Percentiles rank a stretch among this genome's conserved stretches.
phyloP scores from a whole-genome alignment of 169 alveolate species.

The Eimeria necatrix region DNA sequence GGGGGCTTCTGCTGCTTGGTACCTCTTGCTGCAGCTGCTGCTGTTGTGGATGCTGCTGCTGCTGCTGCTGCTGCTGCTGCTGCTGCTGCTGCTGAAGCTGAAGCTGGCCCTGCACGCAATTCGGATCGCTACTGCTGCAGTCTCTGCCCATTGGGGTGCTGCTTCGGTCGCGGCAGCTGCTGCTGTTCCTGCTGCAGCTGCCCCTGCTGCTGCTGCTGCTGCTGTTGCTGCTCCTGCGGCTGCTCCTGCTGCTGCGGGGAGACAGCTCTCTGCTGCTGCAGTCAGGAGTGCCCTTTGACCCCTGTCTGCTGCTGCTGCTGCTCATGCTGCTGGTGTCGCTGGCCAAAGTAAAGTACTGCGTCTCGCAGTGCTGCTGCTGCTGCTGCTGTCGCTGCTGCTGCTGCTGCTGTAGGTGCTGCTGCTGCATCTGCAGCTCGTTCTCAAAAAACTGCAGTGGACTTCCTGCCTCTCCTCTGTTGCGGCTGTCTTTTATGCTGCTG shows the following conservation, averaged over 20 bases:
- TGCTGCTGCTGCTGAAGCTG: constrained; percentile 14
- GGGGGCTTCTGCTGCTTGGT: no score
- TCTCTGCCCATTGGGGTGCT: neutral
- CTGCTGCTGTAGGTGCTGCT: constrained; percentile 37
- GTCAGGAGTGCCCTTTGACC: neutral
- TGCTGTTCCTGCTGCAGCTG: neutral
- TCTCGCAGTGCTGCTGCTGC: constrained; percentile 35
- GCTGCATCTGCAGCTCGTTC: neutral
- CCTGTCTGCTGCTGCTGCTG: constrained; percentile 25
- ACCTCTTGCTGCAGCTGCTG: no score
- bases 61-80: constrained; percentile 53
- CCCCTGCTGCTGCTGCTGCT: neutral
- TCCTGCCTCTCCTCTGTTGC: neutral
- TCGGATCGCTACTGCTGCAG: neutral
- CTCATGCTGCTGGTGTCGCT: constrained; percentile 26
- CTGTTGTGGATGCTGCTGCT: neutral
- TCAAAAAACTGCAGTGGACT: neutral
- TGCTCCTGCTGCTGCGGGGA: neutral
- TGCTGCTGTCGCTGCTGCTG: constrained; percentile 30
- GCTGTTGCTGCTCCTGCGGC: constrained; percentile 22
- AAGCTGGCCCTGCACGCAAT: neutral
- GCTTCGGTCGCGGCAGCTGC: neutral
- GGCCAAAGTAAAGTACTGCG: constrained; percentile 13
- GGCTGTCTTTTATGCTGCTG: neutral
- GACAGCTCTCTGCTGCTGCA: constrained; percentile 4